phyloP scores from a whole-genome alignment of 805 yeast genomes.

The Candida koratica region DNA sequence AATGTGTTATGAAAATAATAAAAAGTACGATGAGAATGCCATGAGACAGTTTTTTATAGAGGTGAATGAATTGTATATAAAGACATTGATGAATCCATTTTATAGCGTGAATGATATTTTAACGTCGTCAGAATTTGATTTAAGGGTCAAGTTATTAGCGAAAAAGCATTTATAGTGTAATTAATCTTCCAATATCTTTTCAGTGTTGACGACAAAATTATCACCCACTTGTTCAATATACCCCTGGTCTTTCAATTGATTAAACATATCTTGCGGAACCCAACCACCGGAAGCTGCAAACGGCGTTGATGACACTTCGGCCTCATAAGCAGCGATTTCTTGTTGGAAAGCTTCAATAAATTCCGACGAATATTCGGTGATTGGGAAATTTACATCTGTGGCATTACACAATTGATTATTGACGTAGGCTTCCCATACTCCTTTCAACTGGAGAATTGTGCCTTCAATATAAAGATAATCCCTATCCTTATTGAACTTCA shows the following conservation, averaged over 20 bases:
- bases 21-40: conserved; percentile 55
- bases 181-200: conserved; percentile 17
- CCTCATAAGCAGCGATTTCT: conserved; percentile 63
- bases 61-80: conserved; percentile 82
- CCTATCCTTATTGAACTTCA: conserved; percentile 52
- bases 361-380: conserved; percentile 51
- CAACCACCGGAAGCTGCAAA: conserved; percentile 91
- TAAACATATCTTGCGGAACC: conserved; percentile 93
- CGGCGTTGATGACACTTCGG: conserved; percentile 64
- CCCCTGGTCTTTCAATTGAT: conserved; percentile 62
- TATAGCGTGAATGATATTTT: conserved; percentile 75
- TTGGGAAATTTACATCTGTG: conserved; percentile 48
- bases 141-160: conserved; percentile 65
- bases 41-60: conserved; percentile 82
- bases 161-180: conserved; percentile 59
- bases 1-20: conserved; percentile 42
- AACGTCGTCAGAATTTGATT: conserved; percentile 68
- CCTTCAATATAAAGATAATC: conserved; percentile 66
- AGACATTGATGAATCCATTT: conserved; percentile 82
- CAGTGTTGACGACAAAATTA: conserved; percentile 37
- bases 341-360: conserved; percentile 56
- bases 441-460: conserved; percentile 58
- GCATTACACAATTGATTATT: conserved; percentile 53
- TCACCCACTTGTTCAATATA: conserved; percentile 54
- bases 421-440: conserved; percentile 65